These are phyloP conservation scores for Sporothrix inflata DNA, from an alignment of 2,329 filamentous ascomycete genomes.

Conservation along the genomic window DNA sequence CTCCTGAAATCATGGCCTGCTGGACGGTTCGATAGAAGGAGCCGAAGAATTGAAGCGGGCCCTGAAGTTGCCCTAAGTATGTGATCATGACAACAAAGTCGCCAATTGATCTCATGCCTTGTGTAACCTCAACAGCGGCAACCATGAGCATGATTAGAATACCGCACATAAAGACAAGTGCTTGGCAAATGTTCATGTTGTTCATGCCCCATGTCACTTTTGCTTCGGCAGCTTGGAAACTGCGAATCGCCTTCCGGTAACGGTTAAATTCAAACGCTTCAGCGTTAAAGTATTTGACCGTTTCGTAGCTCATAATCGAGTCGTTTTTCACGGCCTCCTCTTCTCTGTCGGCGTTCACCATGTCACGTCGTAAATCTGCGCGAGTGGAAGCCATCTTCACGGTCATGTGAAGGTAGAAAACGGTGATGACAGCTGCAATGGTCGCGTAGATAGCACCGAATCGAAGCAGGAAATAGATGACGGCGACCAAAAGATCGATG, in stretches of 20 bases:
- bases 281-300: conserved; percentile 88
- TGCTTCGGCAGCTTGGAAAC: conserved; percentile 75
- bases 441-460: conserved; percentile 92
- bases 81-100: conserved; percentile 74
- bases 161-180: conserved; percentile 77
- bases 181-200: conserved; percentile 80
- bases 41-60: conserved; percentile 84
- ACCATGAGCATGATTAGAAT: conserved; percentile 73
- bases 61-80: conserved; percentile 79
- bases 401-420: conserved; percentile 95
- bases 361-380: conserved; percentile 85
- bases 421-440: conserved; percentile 86
- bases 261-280: conserved; percentile 77
- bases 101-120: conserved; percentile 66
- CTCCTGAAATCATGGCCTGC: conserved; percentile 95
- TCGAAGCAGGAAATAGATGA: conserved; percentile 74
- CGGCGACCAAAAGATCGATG: conserved; percentile 82
- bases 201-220: conserved; percentile 77
- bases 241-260: conserved; percentile 70
- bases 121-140: conserved; percentile 75
- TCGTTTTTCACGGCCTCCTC: conserved; percentile 98
- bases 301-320: conserved; percentile 98
- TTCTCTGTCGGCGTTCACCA: conserved; percentile 93
- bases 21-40: conserved; percentile 96
- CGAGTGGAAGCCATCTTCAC: conserved; percentile 94